Conservation (phyloP, 2,329 filamentous ascomycete species). For the Penicillium frequentans region DNA sequence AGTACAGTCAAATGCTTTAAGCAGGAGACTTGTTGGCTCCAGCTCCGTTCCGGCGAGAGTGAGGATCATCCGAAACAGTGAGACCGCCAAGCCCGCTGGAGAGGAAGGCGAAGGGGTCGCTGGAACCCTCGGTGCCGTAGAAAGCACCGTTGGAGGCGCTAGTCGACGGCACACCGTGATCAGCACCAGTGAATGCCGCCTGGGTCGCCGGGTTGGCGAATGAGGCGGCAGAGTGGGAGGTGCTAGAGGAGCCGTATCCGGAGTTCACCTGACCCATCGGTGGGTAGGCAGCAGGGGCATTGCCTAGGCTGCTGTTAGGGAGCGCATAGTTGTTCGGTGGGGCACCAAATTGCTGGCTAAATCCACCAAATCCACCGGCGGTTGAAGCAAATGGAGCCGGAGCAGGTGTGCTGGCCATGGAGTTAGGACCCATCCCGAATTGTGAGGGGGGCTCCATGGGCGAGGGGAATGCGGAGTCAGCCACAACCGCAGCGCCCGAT, state of each 20-base stretch:
- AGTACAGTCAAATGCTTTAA: conserved; percentile 25
- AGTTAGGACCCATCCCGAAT: conserved; percentile 82
- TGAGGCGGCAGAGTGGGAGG: conserved; percentile 77
- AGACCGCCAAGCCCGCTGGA: conserved; percentile 60
- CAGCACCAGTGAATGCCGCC: conserved; percentile 87
- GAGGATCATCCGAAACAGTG: conserved; percentile 52
- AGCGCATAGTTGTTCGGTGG: conserved; percentile 82
- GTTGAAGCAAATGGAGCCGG: conserved; percentile 73
- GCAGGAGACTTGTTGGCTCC: conserved; percentile 48
- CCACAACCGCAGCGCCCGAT: conserved; percentile 88
- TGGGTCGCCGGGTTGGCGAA: conserved; percentile 94
- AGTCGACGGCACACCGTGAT: conserved; percentile 75
- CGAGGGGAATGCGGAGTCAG: conserved; percentile 87
- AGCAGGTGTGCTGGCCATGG: conserved; percentile 81
- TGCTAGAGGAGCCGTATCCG: conserved; percentile 73
- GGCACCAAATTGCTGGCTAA: conserved; percentile 78
- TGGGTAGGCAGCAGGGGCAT: conserved; percentile 75
- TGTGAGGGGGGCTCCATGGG: conserved; percentile 83
- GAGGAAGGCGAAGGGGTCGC: conserved; percentile 66
- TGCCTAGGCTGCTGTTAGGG: conserved; percentile 74
- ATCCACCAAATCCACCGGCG: conserved; percentile 66
- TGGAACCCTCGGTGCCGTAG: conserved; percentile 56
- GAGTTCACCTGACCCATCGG: conserved; percentile 68
- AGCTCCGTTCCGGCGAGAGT: conserved; percentile 47
- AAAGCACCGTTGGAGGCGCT: conserved; percentile 75